Base-by-base conservation (phyloP, 164 flowering plant species). In the Amborella trichopoda region DNA sequence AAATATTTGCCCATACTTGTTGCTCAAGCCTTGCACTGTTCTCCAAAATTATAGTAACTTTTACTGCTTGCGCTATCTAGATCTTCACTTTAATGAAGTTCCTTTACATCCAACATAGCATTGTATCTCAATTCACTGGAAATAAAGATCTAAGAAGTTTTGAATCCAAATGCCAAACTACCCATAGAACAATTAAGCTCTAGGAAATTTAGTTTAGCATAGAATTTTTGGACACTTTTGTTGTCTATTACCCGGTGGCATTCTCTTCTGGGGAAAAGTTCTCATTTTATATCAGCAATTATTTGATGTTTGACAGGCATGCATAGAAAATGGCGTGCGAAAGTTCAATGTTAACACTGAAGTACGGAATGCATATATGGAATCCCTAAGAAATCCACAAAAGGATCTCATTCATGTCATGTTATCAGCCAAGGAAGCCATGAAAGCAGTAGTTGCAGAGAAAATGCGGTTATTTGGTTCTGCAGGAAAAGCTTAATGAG, bases 321-420 rank as follows among this genome's bases (percentile, higher is more conserved):
- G 99, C 59, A 85, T 88, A 25, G 66, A 68, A 40, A 73, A 45
- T 1, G 99, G 99, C 2, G 79, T 93, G 42, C 77, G 73, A 51
- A 93, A 93, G 69, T 88, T 93, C 77, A 93, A 93, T 17, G 97
- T 88, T 38, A 93, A 93, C 63, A 93, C 99, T 2, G 99, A 93
- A 62, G 93, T 93, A 18, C 66, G 99, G 22, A 75, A 71, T 54
- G 99, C 99, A 24, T 88, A 85, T 71, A 65, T 88, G 86, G 87
- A 80, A 20, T 68, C 85, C n/a, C 59, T 93, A 47, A 58, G 48
- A 25, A 67, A 22, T 41, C 71, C 82, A 2, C 63, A 67, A 61
- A 80, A 76, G 49, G 99, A 93, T 62, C 78, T 93, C 5, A 74
- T 88, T 54, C 68, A 83, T 56, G 81, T 79, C 5, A 80, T 93